Evolutionary conservation across 805 yeast species (phyloP).

Genomic region (Aciculoconidium aculeatum): DNA sequence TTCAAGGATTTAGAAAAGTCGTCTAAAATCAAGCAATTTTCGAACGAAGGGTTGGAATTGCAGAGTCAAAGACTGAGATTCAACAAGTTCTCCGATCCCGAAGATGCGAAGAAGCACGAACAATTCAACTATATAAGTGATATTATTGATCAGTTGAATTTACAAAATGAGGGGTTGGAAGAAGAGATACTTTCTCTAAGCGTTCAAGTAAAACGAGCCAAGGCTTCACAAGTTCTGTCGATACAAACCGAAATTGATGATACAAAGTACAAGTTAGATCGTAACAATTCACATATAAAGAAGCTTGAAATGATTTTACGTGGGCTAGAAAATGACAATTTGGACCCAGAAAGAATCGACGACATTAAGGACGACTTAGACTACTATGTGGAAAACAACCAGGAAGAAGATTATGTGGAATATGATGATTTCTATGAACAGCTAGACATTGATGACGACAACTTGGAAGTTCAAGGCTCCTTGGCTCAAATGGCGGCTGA

Average conservation of each 20-base stretch:
- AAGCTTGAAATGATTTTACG: constrained; percentile 75
- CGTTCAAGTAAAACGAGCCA: constrained; percentile 38
- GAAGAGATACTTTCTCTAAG: constrained; percentile 46
- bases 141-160: constrained; percentile 71
- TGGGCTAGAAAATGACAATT: constrained; percentile 69
- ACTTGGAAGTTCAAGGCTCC: constrained; percentile 21
- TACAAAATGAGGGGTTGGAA: constrained; percentile 75
- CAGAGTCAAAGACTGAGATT: constrained; percentile 36
- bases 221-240: constrained; percentile 42
- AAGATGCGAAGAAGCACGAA: constrained; percentile 72
- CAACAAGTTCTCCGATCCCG: constrained; percentile 53
- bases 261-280: constrained; percentile 54
- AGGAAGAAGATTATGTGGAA: constrained; percentile 87
- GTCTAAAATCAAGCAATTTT: constrained; percentile 89
- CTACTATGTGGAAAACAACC: constrained; percentile 90
- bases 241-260: constrained; percentile 55
- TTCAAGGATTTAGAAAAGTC: constrained; percentile 92
- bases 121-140: constrained; percentile 63
- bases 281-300: constrained; percentile 74
- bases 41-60: constrained; percentile 84
- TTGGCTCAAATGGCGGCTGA: constrained; percentile 17
- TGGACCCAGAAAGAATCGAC: constrained; percentile 72
- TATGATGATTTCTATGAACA: constrained; percentile 91
- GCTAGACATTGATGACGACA: constrained; percentile 56
- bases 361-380: constrained; percentile 82